These are phyloP conservation scores for Cnidoscolus chayamansa DNA, from an alignment of 441 rosid genomes.

Conservation along the genomic window DNA sequence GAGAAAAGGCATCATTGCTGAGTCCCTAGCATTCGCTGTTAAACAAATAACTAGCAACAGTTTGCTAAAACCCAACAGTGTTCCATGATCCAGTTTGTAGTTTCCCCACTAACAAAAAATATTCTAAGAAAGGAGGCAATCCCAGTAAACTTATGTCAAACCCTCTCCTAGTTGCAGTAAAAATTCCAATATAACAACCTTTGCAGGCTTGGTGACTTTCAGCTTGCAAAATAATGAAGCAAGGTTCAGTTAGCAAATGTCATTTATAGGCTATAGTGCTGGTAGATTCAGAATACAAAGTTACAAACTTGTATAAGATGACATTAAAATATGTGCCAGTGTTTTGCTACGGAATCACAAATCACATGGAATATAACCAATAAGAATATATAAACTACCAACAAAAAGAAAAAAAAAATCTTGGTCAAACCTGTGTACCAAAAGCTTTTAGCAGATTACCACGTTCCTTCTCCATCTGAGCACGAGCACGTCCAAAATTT, in stretches of 20 bases:
- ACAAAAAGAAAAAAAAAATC: not conserved
- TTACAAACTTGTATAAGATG: not conserved
- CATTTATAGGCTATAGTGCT: not conserved
- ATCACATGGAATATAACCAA: not conserved
- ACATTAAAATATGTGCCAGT: not conserved
- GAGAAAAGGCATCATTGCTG: not conserved
- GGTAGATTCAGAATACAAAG: not conserved
- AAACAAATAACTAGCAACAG: not conserved
- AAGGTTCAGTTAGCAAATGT: not conserved
- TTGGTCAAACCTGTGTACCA: slow-evolving; percentile 69
- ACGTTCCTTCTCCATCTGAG: slow-evolving; percentile 85
- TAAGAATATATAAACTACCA: not conserved
- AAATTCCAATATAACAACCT: not conserved
- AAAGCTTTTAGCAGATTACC: slow-evolving; percentile 74
- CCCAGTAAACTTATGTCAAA: not conserved
- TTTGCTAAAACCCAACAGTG: not conserved
- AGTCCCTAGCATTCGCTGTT: not conserved
- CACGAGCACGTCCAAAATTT: slow-evolving; percentile 59
- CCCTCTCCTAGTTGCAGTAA: not conserved
- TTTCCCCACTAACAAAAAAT: not conserved
- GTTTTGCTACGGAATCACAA: not conserved
- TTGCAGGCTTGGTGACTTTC: not conserved
- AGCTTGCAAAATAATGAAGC: not conserved
- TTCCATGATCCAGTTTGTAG: not conserved
- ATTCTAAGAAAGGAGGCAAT: not conserved